Percentiles rank a stretch among this genome's conserved stretches.
These are phyloP conservation scores for Chaetomium olivaceum DNA, from an alignment of 2,329 filamentous ascomycete species.

Conservation along the genomic window DNA sequence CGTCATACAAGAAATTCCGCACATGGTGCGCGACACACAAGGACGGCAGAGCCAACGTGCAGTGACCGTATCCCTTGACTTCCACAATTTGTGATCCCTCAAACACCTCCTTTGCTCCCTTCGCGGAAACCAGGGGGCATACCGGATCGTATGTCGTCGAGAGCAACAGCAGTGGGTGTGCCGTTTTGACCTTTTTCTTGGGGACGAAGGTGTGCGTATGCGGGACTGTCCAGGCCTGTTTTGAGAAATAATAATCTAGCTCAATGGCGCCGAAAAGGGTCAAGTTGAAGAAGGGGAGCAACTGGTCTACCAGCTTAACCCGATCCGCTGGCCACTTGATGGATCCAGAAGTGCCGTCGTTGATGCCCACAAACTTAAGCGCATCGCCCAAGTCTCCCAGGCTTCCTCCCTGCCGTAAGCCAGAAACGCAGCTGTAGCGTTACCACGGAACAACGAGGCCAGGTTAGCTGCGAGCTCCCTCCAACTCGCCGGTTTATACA, in stretches of 20 bases:
- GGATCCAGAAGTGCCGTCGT: constrained; percentile 38
- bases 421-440: constrained; percentile 42
- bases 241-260: constrained; percentile 35
- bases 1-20: constrained; percentile 41
- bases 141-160: constrained; percentile 60
- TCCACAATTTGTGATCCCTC: constrained; percentile 43
- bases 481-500: constrained; percentile 45
- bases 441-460: constrained; percentile 41
- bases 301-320: constrained; percentile 38
- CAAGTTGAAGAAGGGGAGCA: constrained; percentile 39
- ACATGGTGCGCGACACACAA: constrained; percentile 41
- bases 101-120: constrained; percentile 40
- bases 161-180: constrained; percentile 55
- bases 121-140: constrained; percentile 47
- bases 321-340: constrained; percentile 40
- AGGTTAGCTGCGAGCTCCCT: constrained; percentile 40
- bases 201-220: constrained; percentile 37
- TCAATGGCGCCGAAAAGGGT: constrained; percentile 35
- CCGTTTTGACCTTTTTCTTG: constrained; percentile 41
- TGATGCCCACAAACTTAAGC: constrained; percentile 35
- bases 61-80: constrained; percentile 47
- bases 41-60: constrained; percentile 42
- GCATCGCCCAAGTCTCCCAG: constrained; percentile 34
- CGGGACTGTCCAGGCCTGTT: constrained; percentile 38
- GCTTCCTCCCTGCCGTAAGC: constrained; percentile 36